A percentile compares a stretch with the other conserved stretches of the same genome.
phyloP scores from a whole-genome alignment of 1,139 yeast genomes.

The Ogataea hybrid region DNA sequence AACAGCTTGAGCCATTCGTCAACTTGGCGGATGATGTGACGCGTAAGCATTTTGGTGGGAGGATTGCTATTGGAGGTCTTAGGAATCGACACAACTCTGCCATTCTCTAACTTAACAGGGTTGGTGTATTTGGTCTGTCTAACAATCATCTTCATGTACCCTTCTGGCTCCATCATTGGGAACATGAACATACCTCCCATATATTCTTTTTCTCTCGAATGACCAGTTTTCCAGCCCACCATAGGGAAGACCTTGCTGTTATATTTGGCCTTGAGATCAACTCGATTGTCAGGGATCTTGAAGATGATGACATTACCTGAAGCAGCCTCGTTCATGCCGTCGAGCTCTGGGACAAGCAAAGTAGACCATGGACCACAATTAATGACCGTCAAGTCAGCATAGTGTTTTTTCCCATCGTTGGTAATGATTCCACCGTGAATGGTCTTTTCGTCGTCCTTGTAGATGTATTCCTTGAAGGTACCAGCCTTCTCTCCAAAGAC shows the following conservation, averaged over 20 bases:
- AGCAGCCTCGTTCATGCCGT: constrained; percentile 37
- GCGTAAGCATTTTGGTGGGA: constrained; percentile 22
- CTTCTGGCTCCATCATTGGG: constrained; percentile 32
- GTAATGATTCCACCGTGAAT: constrained; percentile 34
- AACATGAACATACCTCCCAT: constrained; percentile 32
- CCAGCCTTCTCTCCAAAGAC: constrained; percentile 29
- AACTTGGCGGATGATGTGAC: constrained; percentile 27
- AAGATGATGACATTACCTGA: constrained; percentile 35
- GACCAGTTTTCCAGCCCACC: constrained; percentile 32
- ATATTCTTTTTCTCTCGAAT: constrained; percentile 25
- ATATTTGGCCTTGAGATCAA: constrained; percentile 33
- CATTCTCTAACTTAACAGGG: constrained; percentile 23
- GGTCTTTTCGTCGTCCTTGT: constrained; percentile 14
- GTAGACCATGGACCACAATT: constrained; percentile 44
- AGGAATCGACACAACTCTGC: constrained; percentile 30
- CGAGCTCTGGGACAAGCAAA: constrained; percentile 34
- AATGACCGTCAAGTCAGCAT: constrained; percentile 36
- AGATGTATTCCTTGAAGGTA: constrained; percentile 26
- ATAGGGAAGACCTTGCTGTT: constrained; percentile 33
- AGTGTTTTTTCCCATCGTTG: constrained; percentile 32
- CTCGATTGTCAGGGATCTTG: constrained; percentile 33
- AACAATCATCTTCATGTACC: constrained; percentile 26
- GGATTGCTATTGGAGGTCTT: constrained; percentile 28
- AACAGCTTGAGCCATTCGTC: constrained; percentile 29
- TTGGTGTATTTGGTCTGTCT: constrained; percentile 32